Evolutionary conservation across 257 asterid species (phyloP).

Genomic region (Nicotiana sylvestris): DNA sequence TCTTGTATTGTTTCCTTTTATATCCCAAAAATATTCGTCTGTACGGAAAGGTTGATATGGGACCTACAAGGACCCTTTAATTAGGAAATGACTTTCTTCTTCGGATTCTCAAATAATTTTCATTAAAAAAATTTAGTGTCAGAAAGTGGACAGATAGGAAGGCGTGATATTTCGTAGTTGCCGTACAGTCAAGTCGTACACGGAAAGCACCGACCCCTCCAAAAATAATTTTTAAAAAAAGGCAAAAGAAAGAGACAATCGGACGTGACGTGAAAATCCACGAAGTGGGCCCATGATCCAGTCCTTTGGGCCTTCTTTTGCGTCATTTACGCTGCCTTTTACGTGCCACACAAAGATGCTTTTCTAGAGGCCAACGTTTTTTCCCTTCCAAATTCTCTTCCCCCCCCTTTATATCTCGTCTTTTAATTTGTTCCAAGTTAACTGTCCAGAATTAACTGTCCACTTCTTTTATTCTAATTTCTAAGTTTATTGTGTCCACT

Average conservation of each 20-base stretch:
- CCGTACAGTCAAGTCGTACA: constrained; percentile 44
- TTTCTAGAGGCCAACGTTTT: not conserved
- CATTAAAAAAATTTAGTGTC: not conserved
- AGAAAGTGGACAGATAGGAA: not conserved
- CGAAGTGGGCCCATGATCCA: not conserved
- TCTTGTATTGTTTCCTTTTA: not conserved
- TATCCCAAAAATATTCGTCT: not conserved
- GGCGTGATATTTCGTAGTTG: constrained; percentile 17
- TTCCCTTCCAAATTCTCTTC: not conserved
- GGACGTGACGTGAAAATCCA: constrained; percentile 34
- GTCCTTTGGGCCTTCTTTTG: not conserved
- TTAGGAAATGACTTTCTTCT: not conserved
- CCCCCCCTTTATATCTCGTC: not conserved
- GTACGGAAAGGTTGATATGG: not conserved
- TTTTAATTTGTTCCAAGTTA: not conserved
- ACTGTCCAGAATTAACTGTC: no score
- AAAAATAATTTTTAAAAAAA: not conserved
- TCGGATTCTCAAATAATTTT: not conserved
- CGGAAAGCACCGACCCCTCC: constrained; percentile 26
- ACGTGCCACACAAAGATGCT: not conserved
- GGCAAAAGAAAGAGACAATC: not conserved
- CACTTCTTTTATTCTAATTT: not conserved
- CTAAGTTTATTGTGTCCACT: not conserved
- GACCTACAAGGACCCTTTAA: not conserved
- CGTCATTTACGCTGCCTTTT: constrained; percentile 21